These are phyloP conservation scores for Grammothele lineata DNA, from an alignment of 768 basidiomycete genomes.

Conservation along the genomic window DNA sequence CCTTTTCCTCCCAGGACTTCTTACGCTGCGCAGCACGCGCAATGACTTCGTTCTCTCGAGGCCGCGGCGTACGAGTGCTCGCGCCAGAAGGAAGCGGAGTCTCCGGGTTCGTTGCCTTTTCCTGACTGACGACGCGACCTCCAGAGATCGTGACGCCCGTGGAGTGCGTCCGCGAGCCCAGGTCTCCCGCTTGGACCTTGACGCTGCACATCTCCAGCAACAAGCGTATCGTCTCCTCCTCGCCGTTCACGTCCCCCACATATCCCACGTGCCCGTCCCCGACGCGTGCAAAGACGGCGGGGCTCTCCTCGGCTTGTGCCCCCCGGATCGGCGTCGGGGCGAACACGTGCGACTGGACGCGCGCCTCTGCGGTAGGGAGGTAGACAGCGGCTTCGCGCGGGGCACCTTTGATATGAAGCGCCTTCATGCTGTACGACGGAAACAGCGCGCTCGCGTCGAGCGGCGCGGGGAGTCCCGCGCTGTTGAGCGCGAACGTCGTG, in stretches of 20 bases:
- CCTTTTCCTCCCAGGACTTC: no score
- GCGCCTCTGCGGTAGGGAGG: constrained; percentile 13
- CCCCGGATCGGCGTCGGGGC: constrained; percentile 3
- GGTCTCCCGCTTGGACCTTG: constrained; percentile 5
- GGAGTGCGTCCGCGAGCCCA: no score
- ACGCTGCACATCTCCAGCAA: constrained; percentile 16
- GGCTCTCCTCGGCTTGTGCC: constrained; percentile 20
- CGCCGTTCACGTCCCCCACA: constrained; percentile 32
- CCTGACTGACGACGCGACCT: neutral
- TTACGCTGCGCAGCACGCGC: neutral
- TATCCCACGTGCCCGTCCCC: constrained; percentile 33
- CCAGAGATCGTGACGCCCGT: no score
- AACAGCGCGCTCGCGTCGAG: constrained; percentile 4
- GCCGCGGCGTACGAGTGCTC: neutral
- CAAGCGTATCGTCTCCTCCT: constrained; percentile 16
- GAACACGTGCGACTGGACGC: constrained; percentile 22
- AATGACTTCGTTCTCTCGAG: constrained; percentile 6
- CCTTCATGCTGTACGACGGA: constrained; percentile 35
- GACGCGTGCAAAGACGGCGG: constrained; percentile 15
- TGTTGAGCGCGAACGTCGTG: constrained; percentile 33
- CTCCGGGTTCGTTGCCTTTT: neutral
- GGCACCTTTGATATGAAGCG: constrained; percentile 29
- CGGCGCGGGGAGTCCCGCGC: constrained; percentile 7
- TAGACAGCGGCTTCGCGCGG: constrained; percentile 31
- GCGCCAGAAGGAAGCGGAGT: neutral